Evolutionary conservation across 106 monocot species (phyloP), one percentile per base, ranked within the genome.

Genomic region (Ottelia alismoides): DNA sequence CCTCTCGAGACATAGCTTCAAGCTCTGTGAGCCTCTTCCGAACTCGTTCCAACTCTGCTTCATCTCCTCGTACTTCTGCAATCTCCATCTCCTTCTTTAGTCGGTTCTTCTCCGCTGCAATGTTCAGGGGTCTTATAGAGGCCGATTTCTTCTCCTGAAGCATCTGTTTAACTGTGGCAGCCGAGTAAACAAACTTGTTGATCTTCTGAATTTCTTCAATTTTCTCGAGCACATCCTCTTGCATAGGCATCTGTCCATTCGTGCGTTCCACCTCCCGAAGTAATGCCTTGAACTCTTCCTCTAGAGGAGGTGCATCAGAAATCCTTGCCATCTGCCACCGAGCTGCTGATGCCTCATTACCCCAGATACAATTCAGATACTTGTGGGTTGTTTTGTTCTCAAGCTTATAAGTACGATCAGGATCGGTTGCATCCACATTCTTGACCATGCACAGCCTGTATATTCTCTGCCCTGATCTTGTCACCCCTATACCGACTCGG

Each of bases 241-340:
- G 69, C 20, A 52, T 72, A 3, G 75, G 83, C 60, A 93, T 70
- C 12, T 69, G 48, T 30, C 78, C 75, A 43, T 67, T 65, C 47
- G n/a, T 35, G 1, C 75, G 72, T 18, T 87, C 77, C 22, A 78
- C 75, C 56, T 76, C 87, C 31, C 56, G 67, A 2, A 75, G 28
- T 83, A 87, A 77, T 18, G 75, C 72, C 19, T 80, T 79, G 54
- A 75, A 93, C 64, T 93, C 92, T 19, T 80, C 72, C 25, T 70
- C 69, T 1, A 56, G 32, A 16, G 87, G 87, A n/a, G 56, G 55
- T 31, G 79, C 65, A 40, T 93, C 92, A 1, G 92, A 93, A 12
- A 93, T 74, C 65, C 68, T 73, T 51, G 83, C 77, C 87, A 93
- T 87, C 74, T 87, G 83, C 79, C 87, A 93, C 56, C 82, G 65